Conservation (phyloP, 352 stramenopile genomes). For the Globisporangium nodosum region DNA sequence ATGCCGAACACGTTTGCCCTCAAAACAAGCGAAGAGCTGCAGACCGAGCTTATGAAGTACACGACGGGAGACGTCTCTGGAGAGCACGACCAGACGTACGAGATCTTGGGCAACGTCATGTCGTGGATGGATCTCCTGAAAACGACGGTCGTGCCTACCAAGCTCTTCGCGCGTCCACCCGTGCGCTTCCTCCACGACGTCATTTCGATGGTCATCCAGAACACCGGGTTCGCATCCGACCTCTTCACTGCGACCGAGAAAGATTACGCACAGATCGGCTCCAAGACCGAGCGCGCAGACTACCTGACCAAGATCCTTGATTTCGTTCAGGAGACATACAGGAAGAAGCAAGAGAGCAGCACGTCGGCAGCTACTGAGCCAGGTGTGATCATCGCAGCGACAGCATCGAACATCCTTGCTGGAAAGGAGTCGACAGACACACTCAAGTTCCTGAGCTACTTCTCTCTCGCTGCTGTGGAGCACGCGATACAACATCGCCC, state of each 20-base stretch:
- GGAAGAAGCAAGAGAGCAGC: constrained; percentile 18
- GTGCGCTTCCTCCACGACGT: constrained; percentile 81
- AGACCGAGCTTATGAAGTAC: constrained; percentile 27
- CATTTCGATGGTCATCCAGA: constrained; percentile 61
- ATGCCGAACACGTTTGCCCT: constrained; percentile 33
- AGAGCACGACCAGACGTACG: constrained; percentile 59
- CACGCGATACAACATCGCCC: constrained; percentile 32
- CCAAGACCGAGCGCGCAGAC: constrained; percentile 70
- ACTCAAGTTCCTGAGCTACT: constrained; percentile 68
- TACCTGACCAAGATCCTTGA: constrained; percentile 74
- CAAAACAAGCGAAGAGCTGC: constrained; percentile 25
- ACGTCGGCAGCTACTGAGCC: background rate
- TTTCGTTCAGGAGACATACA: constrained; percentile 60
- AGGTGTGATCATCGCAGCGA: constrained; percentile 57
- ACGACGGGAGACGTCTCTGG: constrained; percentile 41
- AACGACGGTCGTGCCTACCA: constrained; percentile 50
- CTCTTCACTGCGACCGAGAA: constrained; percentile 42
- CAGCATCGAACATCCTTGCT: constrained; percentile 68
- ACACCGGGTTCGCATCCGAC: constrained; percentile 51
- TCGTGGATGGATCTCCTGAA: constrained; percentile 79
- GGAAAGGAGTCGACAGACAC: constrained; percentile 74
- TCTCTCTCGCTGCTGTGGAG: constrained; percentile 51
- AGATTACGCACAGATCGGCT: constrained; percentile 58
- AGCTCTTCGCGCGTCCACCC: constrained; percentile 69
- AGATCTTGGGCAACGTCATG: constrained; percentile 58